These are phyloP conservation scores for Phytopythium boreale DNA, from an alignment of 352 stramenopile species.

Conservation along the genomic window DNA sequence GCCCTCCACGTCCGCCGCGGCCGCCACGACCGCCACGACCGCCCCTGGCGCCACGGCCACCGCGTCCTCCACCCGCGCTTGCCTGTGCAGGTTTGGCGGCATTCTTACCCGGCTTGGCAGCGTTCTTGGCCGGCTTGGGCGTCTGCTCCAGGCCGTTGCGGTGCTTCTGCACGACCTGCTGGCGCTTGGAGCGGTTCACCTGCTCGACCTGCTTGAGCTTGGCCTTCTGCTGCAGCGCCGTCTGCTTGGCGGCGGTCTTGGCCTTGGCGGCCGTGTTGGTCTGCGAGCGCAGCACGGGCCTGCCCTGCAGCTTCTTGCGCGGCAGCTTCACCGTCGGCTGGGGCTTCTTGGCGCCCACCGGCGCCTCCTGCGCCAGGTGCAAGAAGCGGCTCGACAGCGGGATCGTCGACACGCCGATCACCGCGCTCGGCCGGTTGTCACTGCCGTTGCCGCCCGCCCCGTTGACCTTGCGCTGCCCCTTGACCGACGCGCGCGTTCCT, in stretches of 20 bases:
- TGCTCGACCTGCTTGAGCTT: slow-evolving; percentile 52
- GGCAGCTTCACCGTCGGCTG: slow-evolving; percentile 13
- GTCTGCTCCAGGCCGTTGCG: slow-evolving; percentile 61
- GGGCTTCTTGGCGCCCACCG: slow-evolving; percentile 7
- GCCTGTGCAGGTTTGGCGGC: slow-evolving; percentile 24
- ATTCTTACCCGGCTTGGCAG: slow-evolving; percentile 24
- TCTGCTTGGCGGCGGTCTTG: slow-evolving; percentile 15
- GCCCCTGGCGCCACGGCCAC: slow-evolving; percentile 18
- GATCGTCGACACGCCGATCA: slow-evolving; percentile 67
- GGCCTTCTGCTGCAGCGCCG: slow-evolving; percentile 25
- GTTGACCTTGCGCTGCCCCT: slow-evolving; percentile 59
- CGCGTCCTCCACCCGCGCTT: slow-evolving; percentile 20
- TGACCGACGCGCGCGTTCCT: slow-evolving; percentile 43
- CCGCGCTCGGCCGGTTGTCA: slow-evolving; percentile 20
- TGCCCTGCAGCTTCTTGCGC: slow-evolving; percentile 8
- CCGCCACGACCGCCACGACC: slow-evolving; percentile 25
- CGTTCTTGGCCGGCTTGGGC: slow-evolving; percentile 24
- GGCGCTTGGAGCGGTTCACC: slow-evolving; percentile 67
- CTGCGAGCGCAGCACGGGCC: slow-evolving; percentile 9
- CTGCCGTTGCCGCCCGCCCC: slow-evolving; percentile 8
- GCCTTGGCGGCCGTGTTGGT: neutral
- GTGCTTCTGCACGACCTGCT: slow-evolving; percentile 69
- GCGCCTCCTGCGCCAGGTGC: slow-evolving; percentile 47
- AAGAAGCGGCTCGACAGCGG: slow-evolving; percentile 79
- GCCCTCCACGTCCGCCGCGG: slow-evolving; percentile 18